These are phyloP conservation scores for Pholiota conissans DNA, from an alignment of 768 basidiomycete species.

Conservation along the genomic window DNA sequence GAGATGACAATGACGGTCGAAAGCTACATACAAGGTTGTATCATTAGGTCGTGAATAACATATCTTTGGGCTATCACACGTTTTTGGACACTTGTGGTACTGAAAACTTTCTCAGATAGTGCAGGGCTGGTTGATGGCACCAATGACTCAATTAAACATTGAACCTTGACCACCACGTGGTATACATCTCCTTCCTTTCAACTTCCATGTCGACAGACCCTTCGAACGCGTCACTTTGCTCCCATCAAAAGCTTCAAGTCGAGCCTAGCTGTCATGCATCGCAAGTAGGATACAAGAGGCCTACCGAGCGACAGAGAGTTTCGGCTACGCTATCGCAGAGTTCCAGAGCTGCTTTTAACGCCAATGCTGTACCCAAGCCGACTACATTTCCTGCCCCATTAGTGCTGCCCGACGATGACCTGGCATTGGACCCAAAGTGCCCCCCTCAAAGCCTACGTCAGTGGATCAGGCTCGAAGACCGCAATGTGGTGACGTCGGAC, in stretches of 20 bases:
- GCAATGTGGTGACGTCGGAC: conserved; percentile 29
- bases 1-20: neutral
- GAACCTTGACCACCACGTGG: neutral
- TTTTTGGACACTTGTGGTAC: neutral
- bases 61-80: neutral
- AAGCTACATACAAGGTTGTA: neutral
- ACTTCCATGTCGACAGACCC: neutral
- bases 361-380: neutral
- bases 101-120: neutral
- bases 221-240: neutral
- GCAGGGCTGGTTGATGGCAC: neutral
- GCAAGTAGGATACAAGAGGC: neutral
- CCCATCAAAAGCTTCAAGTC: neutral
- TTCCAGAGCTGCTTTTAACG: neutral
- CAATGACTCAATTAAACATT: neutral
- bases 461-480: conserved; percentile 29
- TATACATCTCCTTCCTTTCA: neutral
- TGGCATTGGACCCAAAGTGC: conserved; percentile 31
- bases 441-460: conserved; percentile 32
- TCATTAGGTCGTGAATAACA: neutral
- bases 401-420: conserved; percentile 32
- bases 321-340: neutral
- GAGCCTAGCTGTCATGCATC: neutral
- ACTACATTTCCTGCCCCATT: conserved; percentile 30
- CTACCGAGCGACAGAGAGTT: neutral